phyloP scores from a whole-genome alignment of 2,329 filamentous ascomycete genomes.

The Stagonosporopsis cucurbitacearum region DNA sequence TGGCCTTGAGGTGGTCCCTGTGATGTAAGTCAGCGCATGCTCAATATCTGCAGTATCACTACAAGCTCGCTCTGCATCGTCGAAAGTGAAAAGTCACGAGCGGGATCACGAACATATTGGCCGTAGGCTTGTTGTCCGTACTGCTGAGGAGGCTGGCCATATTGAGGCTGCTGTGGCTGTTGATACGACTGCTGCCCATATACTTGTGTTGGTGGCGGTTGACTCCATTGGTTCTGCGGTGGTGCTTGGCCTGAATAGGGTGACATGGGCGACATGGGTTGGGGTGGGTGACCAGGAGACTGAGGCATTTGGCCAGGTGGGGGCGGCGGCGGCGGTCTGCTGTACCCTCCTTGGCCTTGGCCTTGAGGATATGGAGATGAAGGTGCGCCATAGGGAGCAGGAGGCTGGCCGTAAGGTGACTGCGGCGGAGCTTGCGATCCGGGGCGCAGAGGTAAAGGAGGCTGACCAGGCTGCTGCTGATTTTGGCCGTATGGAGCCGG shows the following conservation, averaged over 20 bases:
- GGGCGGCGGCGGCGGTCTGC: constrained; percentile 42
- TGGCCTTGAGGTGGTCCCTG: constrained; percentile 45
- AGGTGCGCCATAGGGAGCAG: constrained; percentile 46
- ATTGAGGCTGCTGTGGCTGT: constrained; percentile 29
- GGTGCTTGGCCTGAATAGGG: constrained; percentile 29
- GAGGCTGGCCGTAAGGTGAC: constrained; percentile 52
- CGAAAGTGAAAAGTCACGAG: constrained; percentile 1
- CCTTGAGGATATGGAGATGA: constrained; percentile 47
- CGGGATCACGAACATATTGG: constrained; percentile 26
- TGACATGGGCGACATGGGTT: constrained; percentile 30
- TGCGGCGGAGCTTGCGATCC: constrained; percentile 48
- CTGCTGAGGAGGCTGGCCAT: constrained; percentile 29
- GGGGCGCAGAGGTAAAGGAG: constrained; percentile 44
- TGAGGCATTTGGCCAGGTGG: constrained; percentile 36
- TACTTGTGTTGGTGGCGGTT: constrained; percentile 42
- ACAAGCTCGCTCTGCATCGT: constrained; percentile 28
- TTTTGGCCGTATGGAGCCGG: constrained; percentile 39
- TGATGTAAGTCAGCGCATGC: constrained; percentile 21
- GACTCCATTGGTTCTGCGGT: constrained; percentile 27
- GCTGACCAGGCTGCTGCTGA: constrained; percentile 27
- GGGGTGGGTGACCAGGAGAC: constrained; percentile 36
- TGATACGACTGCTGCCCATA: constrained; percentile 18
- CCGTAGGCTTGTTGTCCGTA: constrained; percentile 46
- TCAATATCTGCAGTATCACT: neutral
- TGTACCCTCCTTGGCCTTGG: constrained; percentile 44